These are phyloP conservation scores for Trypanosoma mega DNA, from an alignment of 208 protist genomes.

Conservation along the genomic window DNA sequence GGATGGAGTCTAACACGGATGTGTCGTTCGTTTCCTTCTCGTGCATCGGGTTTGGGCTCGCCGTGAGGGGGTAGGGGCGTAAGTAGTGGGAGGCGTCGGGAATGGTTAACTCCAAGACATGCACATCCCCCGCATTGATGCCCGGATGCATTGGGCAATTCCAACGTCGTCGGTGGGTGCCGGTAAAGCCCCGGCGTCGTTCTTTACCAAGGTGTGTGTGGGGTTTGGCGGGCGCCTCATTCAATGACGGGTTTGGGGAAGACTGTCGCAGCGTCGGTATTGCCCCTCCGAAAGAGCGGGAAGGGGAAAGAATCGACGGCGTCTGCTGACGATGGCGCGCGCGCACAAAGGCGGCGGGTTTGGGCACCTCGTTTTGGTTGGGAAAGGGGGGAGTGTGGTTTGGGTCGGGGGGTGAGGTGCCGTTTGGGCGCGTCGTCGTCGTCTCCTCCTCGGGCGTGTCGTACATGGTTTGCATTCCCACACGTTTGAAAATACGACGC, in stretches of 20 bases:
- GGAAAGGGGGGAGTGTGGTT: too few relatives aligned
- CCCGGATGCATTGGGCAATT: slow-evolving; percentile 6
- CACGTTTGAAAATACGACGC: slow-evolving; percentile 20
- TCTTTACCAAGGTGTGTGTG: too few relatives aligned
- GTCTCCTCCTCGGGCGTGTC: slow-evolving; percentile 3
- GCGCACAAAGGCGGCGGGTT: not conserved
- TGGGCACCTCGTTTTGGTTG: not conserved
- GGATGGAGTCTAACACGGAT: too few relatives aligned
- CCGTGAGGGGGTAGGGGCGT: slow-evolving; percentile 4
- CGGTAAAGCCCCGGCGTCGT: slow-evolving; percentile 5
- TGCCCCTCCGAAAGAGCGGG: too few relatives aligned
- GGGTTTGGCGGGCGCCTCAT: too few relatives aligned
- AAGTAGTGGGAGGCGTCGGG: slow-evolving; percentile 19
- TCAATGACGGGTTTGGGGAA: too few relatives aligned
- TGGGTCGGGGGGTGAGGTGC: too few relatives aligned
- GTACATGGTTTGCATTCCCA: slow-evolving; percentile 14
- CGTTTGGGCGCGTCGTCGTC: not conserved
- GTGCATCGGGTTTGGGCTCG: too few relatives aligned
- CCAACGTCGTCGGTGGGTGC: not conserved
- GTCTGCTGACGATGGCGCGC: not conserved
- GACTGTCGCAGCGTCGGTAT: too few relatives aligned
- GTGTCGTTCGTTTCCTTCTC: too few relatives aligned
- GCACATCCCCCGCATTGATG: slow-evolving; percentile 6
- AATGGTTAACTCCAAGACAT: slow-evolving; percentile 6
- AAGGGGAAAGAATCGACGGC: not conserved